phyloP scores from a whole-genome alignment of 164 flowering plant species.

The Vitis amurensis region DNA sequence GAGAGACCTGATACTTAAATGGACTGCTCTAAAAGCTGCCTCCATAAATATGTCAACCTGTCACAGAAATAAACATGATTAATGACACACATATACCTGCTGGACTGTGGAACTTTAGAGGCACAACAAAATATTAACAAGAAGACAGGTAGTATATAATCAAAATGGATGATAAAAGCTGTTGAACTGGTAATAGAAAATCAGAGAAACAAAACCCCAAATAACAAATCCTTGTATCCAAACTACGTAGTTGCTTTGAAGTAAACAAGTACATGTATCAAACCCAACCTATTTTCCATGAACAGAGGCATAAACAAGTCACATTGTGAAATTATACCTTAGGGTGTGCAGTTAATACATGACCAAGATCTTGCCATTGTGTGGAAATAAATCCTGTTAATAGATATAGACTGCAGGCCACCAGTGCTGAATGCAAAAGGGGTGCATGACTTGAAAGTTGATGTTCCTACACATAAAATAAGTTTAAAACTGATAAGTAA shows the following conservation, averaged over 20 bases:
- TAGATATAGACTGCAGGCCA: constrained; percentile 73
- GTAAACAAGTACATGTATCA: not conserved
- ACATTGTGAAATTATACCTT: constrained; percentile 50
- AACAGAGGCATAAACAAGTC: not conserved
- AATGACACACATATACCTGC: constrained; percentile 7
- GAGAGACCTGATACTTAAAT: constrained; percentile 49
- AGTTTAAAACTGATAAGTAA: too few relatives aligned
- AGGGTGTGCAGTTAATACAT: constrained; percentile 75
- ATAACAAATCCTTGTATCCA: constrained; percentile 1
- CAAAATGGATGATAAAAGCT: not conserved
- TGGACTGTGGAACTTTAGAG: not conserved
- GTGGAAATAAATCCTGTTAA: constrained; percentile 73
- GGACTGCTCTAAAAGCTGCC: constrained; percentile 75
- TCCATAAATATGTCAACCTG: constrained; percentile 92
- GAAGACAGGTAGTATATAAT: not conserved
- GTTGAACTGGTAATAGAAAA: not conserved
- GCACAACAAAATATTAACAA: not conserved
- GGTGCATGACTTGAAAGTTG: constrained; percentile 33
- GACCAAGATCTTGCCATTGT: constrained; percentile 84
- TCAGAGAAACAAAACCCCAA: not conserved
- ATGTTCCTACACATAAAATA: constrained; percentile 41
- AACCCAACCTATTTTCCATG: not conserved
- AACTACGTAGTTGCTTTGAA: not conserved
- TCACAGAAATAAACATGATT: constrained; percentile 20
- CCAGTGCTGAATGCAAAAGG: constrained; percentile 72